Conservation (phyloP, 1,284 basidiomycete genomes). For the Sporisorium sorghi region DNA sequence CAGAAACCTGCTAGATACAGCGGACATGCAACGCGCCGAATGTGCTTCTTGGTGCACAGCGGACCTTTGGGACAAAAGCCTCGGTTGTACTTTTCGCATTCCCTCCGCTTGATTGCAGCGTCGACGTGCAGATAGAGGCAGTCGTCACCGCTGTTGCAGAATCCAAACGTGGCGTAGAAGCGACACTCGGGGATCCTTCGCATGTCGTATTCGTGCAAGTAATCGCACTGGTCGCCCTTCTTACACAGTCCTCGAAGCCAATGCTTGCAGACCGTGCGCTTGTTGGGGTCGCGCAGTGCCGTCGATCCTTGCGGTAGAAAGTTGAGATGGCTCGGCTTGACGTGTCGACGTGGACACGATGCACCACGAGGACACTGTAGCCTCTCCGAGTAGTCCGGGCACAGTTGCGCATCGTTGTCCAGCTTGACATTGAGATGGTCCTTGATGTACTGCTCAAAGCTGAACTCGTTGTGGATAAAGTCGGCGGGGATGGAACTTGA, state of each 20-base stretch:
- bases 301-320: slow-evolving; percentile 30
- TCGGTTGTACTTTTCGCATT: slow-evolving; percentile 94
- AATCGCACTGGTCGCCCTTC: slow-evolving; percentile 97
- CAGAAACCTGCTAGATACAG: slow-evolving; percentile 94
- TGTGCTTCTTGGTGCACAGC: slow-evolving; percentile 89
- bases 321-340: slow-evolving; percentile 50
- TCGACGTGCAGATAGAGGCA: slow-evolving; percentile 98
- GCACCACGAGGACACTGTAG: slow-evolving; percentile 49
- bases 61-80: slow-evolving; percentile 87
- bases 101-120: slow-evolving; percentile 79
- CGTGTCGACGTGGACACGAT: slow-evolving; percentile 55
- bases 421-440: slow-evolving; percentile 85
- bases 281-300: slow-evolving; percentile 72
- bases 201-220: slow-evolving; percentile 98
- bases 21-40: slow-evolving; percentile 89
- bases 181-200: slow-evolving; percentile 99
- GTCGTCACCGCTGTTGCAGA: slow-evolving; percentile 97
- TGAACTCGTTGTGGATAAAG: slow-evolving; percentile 91
- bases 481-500: slow-evolving; percentile 71
- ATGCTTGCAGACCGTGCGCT: slow-evolving; percentile 87
- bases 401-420: slow-evolving; percentile 79
- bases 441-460: slow-evolving; percentile 86
- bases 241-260: slow-evolving; percentile 98
- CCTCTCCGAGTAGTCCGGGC: slow-evolving; percentile 51
- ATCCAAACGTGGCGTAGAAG: slow-evolving; percentile 98